A percentile compares a stretch with the other conserved stretches of the same genome.
Evolutionary conservation across 305 asterid genomes (phyloP).

Genomic region (Solanum hybrid): DNA sequence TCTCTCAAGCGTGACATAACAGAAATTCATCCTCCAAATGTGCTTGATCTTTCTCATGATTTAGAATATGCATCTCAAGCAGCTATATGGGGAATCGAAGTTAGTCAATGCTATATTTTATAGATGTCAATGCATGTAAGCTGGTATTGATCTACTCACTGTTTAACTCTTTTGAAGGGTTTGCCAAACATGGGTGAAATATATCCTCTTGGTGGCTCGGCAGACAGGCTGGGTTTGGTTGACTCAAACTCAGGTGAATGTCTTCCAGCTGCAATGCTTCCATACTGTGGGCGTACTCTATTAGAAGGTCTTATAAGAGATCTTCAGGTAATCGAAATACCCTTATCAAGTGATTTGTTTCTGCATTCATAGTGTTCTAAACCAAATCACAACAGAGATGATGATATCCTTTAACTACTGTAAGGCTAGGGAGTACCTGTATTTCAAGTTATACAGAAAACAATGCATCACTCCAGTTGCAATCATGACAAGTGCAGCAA

Average conservation of each 20-base stretch:
- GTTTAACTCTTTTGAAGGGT: constrained; percentile 67
- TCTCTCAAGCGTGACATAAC: constrained; percentile 31
- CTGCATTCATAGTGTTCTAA: background rate
- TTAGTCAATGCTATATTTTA: constrained; percentile 32
- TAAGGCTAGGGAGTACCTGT: constrained; percentile 95
- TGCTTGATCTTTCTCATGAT: constrained; percentile 76
- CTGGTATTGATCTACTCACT: constrained; percentile 21
- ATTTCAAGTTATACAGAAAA: constrained; percentile 80
- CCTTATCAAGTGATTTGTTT: background rate
- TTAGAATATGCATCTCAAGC: constrained; percentile 84
- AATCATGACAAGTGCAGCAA: constrained; percentile 96
- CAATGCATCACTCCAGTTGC: constrained; percentile 98
- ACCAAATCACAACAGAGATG: constrained; percentile 16
- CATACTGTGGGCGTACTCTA: constrained; percentile 88
- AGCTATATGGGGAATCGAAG: constrained; percentile 96
- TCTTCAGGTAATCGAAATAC: constrained; percentile 66
- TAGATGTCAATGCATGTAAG: background rate
- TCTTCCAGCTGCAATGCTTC: constrained; percentile 99
- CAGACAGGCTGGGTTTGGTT: constrained; percentile 92
- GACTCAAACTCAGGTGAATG: constrained; percentile 85
- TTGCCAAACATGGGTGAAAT: constrained; percentile 97
- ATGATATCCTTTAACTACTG: constrained; percentile 26
- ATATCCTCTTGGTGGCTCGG: constrained; percentile 98
- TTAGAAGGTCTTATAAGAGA: constrained; percentile 97
- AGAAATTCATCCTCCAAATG: constrained; percentile 83